Evolutionary conservation across 441 rosid genomes (phyloP), one percentile per base, ranked within the genome.

Genomic region (Theobroma grandiflorum): DNA sequence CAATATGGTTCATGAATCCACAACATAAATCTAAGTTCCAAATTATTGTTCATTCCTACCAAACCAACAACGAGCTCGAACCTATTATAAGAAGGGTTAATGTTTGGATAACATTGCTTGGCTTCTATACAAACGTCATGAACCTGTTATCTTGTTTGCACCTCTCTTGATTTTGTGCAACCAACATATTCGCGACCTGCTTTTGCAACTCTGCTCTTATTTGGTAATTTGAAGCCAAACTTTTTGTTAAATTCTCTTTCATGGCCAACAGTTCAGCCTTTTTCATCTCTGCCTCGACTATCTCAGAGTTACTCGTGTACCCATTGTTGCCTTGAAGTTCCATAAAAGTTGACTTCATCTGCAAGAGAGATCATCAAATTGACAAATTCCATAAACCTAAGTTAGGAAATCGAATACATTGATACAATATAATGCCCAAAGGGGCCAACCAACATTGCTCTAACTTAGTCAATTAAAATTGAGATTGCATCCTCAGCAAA

Each of bases 251-350:
- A 40, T 69, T 78, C 78, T 82, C 83, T 75, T 83, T 90, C 70
- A 66, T 14, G 18, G 82, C 84, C 7, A 81, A 0, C 38, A 89
- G 88, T 80, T 84, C 86, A 9, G 82, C 77, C 72, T 75, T 89
- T 59, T 74, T 85, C 69, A 59, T 78, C 84, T 90, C 90, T 49
- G 87, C 93, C 43, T 79, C 87, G 72, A 79, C 86, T 71, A 85
- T 86, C 80, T 86, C 88, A 64, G 82, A 35, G 47, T 84, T 79
- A 18, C 76, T 83, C 74, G 64, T 38, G 38, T 65, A 20, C 20
- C 87, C 86, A 43, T 83, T 81, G 55, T 61, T 77, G 77, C 87
- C 85, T 85, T 82, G 92, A 76, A 84, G 89, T 65, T 84, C 65
- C 35, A 57, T 37, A 4, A 88, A 85, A 50, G 74, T 81, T 63